Evolutionary conservation across 768 basidiomycete genomes (phyloP).

Genomic region (Suillus lakei): DNA sequence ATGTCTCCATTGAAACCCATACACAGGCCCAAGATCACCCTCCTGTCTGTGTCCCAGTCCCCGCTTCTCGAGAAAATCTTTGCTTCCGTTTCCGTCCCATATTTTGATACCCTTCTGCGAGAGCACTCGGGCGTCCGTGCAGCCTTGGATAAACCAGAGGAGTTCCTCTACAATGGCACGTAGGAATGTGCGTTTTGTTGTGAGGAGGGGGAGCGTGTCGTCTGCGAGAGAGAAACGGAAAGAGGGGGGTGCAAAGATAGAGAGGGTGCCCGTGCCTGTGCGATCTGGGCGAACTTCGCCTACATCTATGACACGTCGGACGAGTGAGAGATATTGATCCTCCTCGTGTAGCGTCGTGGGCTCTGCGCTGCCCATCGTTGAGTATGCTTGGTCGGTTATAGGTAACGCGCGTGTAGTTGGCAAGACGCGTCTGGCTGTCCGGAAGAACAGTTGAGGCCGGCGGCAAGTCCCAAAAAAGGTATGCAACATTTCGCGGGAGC

Average conservation of each 20-base stretch:
- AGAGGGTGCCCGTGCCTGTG: conserved; percentile 92
- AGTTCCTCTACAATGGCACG: conserved; percentile 93
- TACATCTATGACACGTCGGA: conserved; percentile 70
- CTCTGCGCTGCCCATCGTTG: conserved; percentile 11
- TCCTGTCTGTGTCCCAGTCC: conserved; percentile 85
- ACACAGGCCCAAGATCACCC: conserved; percentile 96
- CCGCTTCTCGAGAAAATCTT: conserved; percentile 82
- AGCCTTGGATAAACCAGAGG: conserved; percentile 90
- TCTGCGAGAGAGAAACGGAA: conserved; percentile 87
- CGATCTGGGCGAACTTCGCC: conserved; percentile 88
- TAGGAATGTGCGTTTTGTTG: conserved; percentile 93
- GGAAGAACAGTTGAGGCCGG: background rate
- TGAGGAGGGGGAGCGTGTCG: conserved; percentile 82
- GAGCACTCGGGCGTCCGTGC: conserved; percentile 79
- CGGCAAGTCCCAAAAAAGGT: background rate
- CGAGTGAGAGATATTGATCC: conserved; percentile 85
- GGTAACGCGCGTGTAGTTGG: background rate
- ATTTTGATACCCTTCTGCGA: conserved; percentile 88
- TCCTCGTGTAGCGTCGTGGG: conserved; percentile 68
- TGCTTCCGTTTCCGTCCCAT: conserved; percentile 96
- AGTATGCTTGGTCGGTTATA: background rate
- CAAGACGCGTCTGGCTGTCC: background rate
- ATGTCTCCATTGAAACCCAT: conserved; percentile 97
- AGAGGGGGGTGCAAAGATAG: conserved; percentile 89
- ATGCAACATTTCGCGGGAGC: background rate